Evolutionary conservation across 768 basidiomycete species (phyloP).

Genomic region (Hygrocybe coccinea): DNA sequence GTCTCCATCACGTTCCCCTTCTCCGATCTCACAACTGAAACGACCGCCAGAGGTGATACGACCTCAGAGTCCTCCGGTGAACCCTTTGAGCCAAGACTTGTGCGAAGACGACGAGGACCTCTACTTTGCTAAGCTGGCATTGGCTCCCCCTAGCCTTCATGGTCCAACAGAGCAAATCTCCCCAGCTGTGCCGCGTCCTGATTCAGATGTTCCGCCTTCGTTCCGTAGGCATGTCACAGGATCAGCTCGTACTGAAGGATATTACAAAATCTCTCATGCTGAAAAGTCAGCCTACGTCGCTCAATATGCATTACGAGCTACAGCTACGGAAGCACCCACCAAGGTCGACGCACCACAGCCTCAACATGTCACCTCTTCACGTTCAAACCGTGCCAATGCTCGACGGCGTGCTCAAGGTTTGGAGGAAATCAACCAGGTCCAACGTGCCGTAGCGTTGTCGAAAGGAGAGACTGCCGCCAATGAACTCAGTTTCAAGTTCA

Average conservation of each 20-base stretch:
- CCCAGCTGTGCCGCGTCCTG: conserved; percentile 24
- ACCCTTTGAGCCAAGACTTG: conserved; percentile 52
- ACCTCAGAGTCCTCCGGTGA: conserved; percentile 46
- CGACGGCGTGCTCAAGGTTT: conserved; percentile 86
- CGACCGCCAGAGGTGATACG: conserved; percentile 22
- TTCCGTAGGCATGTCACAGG: conserved; percentile 78
- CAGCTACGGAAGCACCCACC: conserved; percentile 39
- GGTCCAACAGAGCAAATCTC: conserved; percentile 18
- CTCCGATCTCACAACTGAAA: conserved; percentile 36
- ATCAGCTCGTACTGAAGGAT: conserved; percentile 89
- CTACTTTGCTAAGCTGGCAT: conserved; percentile 65
- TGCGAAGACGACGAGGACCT: conserved; percentile 88
- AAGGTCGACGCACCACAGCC: conserved; percentile 44
- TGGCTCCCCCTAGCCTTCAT: conserved; percentile 35
- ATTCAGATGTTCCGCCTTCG: conserved; percentile 42
- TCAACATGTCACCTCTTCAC: conserved; percentile 65
- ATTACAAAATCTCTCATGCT: conserved; percentile 88
- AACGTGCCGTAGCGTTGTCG: conserved; percentile 69
- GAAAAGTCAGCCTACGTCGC: conserved; percentile 91
- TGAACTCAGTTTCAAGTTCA: conserved; percentile 89
- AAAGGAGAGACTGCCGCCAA: conserved; percentile 68
- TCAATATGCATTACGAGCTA: conserved; percentile 62
- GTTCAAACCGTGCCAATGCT: conserved; percentile 89
- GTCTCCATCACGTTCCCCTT: conserved; percentile 49
- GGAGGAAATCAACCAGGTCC: conserved; percentile 92